Evolutionary conservation across 2,329 filamentous ascomycete species (phyloP), one percentile per base, ranked within the genome.

Genomic region (Periconia sp.): DNA sequence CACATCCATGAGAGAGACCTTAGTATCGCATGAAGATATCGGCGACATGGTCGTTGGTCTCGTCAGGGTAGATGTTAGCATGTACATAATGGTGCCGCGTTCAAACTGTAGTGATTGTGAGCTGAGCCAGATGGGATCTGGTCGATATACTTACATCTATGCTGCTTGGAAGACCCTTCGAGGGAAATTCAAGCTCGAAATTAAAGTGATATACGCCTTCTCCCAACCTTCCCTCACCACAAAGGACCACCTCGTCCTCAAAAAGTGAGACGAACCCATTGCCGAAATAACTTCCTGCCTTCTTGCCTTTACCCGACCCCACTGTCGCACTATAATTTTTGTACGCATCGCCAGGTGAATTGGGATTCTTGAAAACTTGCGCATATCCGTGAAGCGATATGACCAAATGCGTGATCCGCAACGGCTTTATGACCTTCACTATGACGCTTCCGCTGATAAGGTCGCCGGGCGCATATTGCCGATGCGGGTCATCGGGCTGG

Each of bases 41-140:
- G 92, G 86, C 11, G 86, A 81, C 49, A 96, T 95, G 5, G 91
- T 85, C 0, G 88, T 94, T 15, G 94, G 92, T 43, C 91, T 84
- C 15, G 92, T 97, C 43, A 97, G 71, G 7, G 91, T 96, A 22
- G 92, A 87, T 5, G 89, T 92, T 58, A 97, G 82, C 74, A 92
- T 84, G 72, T 97, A 99, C 15, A 88, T 87, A 59, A 99, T 89
- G 2, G 89, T 92, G 24, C 94, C 94, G 64, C 92, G 85, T 72
- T 97, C 94, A 69, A 99, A 99, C 91, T 97, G 69, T 37, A 35
- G n/a, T n/a, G n/a, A n/a, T n/a, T n/a, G n/a, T n/a, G n/a, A n/a
- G n/a, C n/a, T n/a, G n/a, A n/a, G n/a, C n/a, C n/a, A n/a, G n/a
- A n/a, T n/a, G n/a, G n/a, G n/a, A n/a, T n/a, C n/a, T n/a, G n/a